These are phyloP conservation scores for Lactarius hatsudake DNA, from an alignment of 768 basidiomycete genomes.

Conservation along the genomic window DNA sequence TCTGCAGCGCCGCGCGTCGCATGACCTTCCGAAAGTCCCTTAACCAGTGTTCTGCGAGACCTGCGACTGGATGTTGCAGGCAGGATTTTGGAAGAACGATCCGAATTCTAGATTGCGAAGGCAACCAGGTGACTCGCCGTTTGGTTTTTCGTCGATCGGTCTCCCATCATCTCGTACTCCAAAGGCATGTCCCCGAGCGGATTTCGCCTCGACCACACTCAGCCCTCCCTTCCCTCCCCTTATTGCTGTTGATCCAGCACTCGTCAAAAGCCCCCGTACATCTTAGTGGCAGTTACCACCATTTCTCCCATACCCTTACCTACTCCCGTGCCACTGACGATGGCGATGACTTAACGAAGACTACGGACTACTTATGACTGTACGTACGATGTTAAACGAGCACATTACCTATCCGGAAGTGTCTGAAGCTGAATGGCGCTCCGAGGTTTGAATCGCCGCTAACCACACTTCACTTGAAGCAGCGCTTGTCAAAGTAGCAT, in stretches of 20 bases:
- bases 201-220: constrained; percentile 18
- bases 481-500: constrained; percentile 10
- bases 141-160: constrained; percentile 33
- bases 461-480: constrained; percentile 4
- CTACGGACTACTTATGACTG: constrained; percentile 29
- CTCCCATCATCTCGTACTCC: constrained; percentile 29
- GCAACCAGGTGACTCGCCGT: constrained; percentile 27
- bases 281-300: constrained; percentile 22
- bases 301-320: constrained; percentile 21
- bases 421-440: constrained; percentile 5
- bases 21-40: constrained; percentile 27
- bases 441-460: constrained; percentile 12
- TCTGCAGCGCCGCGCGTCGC: constrained; percentile 38
- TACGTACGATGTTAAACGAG: constrained; percentile 24
- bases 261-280: constrained; percentile 13
- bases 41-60: constrained; percentile 31
- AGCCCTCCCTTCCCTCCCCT: constrained; percentile 16
- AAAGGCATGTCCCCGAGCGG: constrained; percentile 26
- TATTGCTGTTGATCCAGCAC: constrained; percentile 26
- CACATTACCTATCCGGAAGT: constrained; percentile 17
- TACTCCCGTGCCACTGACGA: constrained; percentile 19
- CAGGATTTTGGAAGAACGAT: constrained; percentile 36
- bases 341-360: constrained; percentile 27
- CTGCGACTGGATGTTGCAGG: constrained; percentile 41
- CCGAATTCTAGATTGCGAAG: constrained; percentile 34